Evolutionary conservation across 164 flowering plant genomes (phyloP).

Genomic region (Liriodendron chinense): DNA sequence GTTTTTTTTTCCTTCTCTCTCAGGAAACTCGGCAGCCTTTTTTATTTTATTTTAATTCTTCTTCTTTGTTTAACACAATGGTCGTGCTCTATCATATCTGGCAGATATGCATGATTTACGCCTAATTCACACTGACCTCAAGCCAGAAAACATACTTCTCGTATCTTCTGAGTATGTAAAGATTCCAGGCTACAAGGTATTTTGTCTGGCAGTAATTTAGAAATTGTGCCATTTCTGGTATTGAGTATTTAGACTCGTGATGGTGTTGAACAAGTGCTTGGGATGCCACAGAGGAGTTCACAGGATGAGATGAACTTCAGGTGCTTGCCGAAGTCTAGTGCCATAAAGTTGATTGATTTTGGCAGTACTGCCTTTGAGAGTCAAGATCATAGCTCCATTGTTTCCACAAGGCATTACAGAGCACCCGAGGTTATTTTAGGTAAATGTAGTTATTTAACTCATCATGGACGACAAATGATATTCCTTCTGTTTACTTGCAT

Average conservation of each 20-base stretch:
- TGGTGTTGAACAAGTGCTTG: conserved; percentile 30
- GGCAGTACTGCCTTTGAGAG: conserved; percentile 81
- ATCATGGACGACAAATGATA: neutral
- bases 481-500: neutral
- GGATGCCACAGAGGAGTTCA: conserved; percentile 58
- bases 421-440: conserved; percentile 97
- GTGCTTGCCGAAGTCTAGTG: conserved; percentile 92
- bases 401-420: conserved; percentile 91
- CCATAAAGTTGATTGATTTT: conserved; percentile 97
- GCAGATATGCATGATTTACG: conserved; percentile 87
- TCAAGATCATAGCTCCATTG: conserved; percentile 73
- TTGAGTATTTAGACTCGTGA: conserved; percentile 24
- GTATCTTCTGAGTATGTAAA: conserved; percentile 69
- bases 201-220: conserved; percentile 18
- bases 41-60: neutral
- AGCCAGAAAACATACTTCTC: conserved; percentile 94
- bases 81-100: conserved; percentile 20
- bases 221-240: conserved; percentile 21
- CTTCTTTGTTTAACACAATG: conserved; percentile 14
- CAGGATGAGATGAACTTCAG: conserved; percentile 50
- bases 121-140: conserved; percentile 86
- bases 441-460: conserved; percentile 33
- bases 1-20: no score
- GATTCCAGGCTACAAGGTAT: conserved; percentile 66
- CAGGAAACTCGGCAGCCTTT: conserved; percentile 17